Evolutionary conservation across 2,329 filamentous ascomycete species (phyloP).

Genomic region (Colletotrichum neosansevieriae): DNA sequence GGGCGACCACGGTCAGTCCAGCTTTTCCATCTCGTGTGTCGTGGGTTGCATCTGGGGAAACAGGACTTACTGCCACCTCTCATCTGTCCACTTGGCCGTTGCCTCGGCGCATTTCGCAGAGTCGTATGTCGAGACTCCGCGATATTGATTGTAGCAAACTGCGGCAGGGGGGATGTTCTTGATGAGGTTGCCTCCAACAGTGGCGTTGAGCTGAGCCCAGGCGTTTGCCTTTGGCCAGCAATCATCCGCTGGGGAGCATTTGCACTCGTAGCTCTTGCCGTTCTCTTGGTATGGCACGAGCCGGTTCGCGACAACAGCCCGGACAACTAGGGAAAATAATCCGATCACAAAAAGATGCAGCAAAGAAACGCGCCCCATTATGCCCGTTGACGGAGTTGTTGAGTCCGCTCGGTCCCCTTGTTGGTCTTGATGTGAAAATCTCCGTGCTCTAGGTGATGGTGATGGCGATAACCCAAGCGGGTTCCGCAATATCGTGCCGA

Average conservation of each 20-base stretch:
- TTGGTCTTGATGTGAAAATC: not conserved
- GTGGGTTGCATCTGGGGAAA: not conserved
- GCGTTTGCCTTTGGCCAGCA: constrained; percentile 60
- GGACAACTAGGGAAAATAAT: constrained; percentile 9
- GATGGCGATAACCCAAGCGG: not conserved
- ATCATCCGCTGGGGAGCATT: constrained; percentile 60
- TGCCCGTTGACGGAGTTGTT: not conserved
- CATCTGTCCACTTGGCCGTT: constrained; percentile 48
- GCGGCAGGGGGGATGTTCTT: constrained; percentile 60
- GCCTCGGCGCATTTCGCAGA: constrained; percentile 50
- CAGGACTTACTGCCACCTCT: constrained; percentile 53
- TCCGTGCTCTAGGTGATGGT: not conserved
- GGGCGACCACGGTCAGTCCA: constrained; percentile 27
- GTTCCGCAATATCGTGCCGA: constrained; percentile 6
- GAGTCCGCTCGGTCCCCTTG: not conserved
- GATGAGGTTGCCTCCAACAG: constrained; percentile 61
- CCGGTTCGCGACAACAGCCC: not conserved
- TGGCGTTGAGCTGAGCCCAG: constrained; percentile 61
- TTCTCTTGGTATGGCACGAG: constrained; percentile 28
- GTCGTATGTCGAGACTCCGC: constrained; percentile 50
- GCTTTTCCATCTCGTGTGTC: no score
- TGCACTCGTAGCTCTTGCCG: constrained; percentile 47
- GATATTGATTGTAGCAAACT: constrained; percentile 54
- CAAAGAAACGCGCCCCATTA: constrained; percentile 20
- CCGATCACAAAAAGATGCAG: constrained; percentile 7